These are phyloP conservation scores for Jacaranda copaia DNA, from an alignment of 257 asterid genomes.

Conservation along the genomic window DNA sequence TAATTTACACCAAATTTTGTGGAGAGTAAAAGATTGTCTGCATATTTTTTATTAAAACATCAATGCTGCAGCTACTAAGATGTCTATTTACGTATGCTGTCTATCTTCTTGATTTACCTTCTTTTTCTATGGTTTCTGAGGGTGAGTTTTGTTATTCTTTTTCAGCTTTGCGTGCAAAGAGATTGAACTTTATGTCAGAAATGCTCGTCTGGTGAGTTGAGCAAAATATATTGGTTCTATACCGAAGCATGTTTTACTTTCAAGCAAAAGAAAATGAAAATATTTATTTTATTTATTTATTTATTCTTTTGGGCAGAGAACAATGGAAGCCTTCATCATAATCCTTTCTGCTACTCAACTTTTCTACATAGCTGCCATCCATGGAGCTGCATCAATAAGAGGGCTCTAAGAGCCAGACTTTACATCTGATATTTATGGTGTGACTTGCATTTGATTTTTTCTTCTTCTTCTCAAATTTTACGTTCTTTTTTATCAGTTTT, in stretches of 20 bases:
- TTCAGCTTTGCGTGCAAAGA: conserved; percentile 88
- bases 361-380: conserved; percentile 73
- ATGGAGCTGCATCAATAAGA: conserved; percentile 66
- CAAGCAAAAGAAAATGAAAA: background rate
- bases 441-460: conserved; percentile 32
- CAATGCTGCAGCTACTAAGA: background rate
- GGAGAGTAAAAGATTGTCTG: too few species aligned
- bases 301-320: conserved; percentile 58
- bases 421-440: conserved; percentile 9
- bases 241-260: too few species aligned
- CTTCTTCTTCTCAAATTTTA: background rate
- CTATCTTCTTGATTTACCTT: background rate
- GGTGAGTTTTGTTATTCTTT: background rate
- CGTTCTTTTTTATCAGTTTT: background rate
- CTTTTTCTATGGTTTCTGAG: background rate
- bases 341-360: conserved; percentile 84
- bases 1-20: too few species aligned
- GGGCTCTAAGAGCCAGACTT: conserved; percentile 23
- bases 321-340: conserved; percentile 93
- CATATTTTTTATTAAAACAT: too few species aligned
- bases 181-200: conserved; percentile 63
- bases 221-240: background rate
- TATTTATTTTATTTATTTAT: background rate
- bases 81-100: background rate
- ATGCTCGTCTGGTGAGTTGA: conserved; percentile 75